phyloP scores from a whole-genome alignment of 257 asterid genomes.

The Euphrasia confusa region DNA sequence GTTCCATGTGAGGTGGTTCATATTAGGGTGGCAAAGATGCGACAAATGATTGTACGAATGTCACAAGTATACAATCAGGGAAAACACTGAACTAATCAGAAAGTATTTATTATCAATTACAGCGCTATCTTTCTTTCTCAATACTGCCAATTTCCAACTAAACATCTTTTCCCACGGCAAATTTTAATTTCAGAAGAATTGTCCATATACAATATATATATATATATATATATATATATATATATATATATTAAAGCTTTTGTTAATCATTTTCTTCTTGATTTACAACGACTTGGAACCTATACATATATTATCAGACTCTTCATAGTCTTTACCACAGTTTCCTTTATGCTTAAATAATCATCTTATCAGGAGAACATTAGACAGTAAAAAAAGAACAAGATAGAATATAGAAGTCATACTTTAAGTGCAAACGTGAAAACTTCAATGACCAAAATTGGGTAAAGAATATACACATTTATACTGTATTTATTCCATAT shows the following conservation, averaged over 20 bases:
- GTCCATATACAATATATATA: background rate
- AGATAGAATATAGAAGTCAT: background rate
- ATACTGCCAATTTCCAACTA: conserved; percentile 4
- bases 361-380: conserved; percentile 18
- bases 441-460: background rate
- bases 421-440: background rate
- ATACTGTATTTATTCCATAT: background rate
- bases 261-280: conserved; percentile 8
- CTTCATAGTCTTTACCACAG: background rate
- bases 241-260: background rate
- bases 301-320: conserved; percentile 12
- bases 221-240: no score
- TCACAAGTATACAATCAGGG: conserved; percentile 2
- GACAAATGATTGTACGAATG: background rate
- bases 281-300: conserved; percentile 11
- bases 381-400: background rate
- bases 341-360: conserved; percentile 11
- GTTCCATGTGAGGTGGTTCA: background rate
- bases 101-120: background rate
- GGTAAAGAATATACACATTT: background rate
- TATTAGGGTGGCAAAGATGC: background rate
- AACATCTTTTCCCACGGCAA: background rate
- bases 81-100: conserved; percentile 9
- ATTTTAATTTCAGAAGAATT: conserved; percentile 9
- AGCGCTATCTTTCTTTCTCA: conserved; percentile 11